Evolutionary conservation across 768 basidiomycete species (phyloP).

Genomic region (Lepiota brunneoincarnata): DNA sequence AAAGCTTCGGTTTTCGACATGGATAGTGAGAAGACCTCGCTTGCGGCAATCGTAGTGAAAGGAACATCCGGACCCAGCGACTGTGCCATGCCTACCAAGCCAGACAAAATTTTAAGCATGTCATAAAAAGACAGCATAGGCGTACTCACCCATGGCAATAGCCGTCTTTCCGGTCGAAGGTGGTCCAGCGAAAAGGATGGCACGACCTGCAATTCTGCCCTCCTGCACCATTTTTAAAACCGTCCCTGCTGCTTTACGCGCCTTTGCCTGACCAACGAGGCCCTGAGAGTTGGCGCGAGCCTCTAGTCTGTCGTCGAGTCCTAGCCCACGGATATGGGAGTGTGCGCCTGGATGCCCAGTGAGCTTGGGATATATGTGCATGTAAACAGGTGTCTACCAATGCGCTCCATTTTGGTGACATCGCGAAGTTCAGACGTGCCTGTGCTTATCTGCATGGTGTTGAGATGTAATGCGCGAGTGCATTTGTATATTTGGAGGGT

Average conservation of each 20-base stretch:
- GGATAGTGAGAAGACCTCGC: slow-evolving; percentile 96
- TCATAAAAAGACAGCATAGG: slow-evolving; percentile 19
- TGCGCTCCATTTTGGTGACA: slow-evolving; percentile 92
- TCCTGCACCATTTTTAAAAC: slow-evolving; percentile 98
- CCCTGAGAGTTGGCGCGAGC: slow-evolving; percentile 88
- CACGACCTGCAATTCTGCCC: slow-evolving; percentile 90
- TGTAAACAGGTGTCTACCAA: slow-evolving; percentile 45
- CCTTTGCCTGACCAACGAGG: slow-evolving; percentile 96
- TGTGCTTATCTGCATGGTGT: slow-evolving; percentile 73
- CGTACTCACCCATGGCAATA: slow-evolving; percentile 82
- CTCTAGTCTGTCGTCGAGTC: slow-evolving; percentile 89
- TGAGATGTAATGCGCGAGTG: background rate
- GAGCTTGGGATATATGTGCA: background rate
- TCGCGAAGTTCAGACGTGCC: slow-evolving; percentile 80
- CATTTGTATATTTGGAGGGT: too few relatives aligned
- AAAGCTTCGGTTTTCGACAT: slow-evolving; percentile 99
- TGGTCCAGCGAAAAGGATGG: slow-evolving; percentile 96
- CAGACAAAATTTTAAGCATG: slow-evolving; percentile 6
- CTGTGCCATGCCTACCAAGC: slow-evolving; percentile 89
- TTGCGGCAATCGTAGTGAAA: slow-evolving; percentile 96
- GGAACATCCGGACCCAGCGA: slow-evolving; percentile 92
- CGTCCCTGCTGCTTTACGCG: slow-evolving; percentile 96
- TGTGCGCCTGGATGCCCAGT: slow-evolving; percentile 61
- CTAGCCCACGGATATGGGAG: slow-evolving; percentile 94
- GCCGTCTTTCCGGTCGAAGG: slow-evolving; percentile 98